A percentile compares a stretch with the other conserved stretches of the same genome.
Conservation (phyloP, 164 flowering plant genomes). For the Chimonanthus praecox region DNA sequence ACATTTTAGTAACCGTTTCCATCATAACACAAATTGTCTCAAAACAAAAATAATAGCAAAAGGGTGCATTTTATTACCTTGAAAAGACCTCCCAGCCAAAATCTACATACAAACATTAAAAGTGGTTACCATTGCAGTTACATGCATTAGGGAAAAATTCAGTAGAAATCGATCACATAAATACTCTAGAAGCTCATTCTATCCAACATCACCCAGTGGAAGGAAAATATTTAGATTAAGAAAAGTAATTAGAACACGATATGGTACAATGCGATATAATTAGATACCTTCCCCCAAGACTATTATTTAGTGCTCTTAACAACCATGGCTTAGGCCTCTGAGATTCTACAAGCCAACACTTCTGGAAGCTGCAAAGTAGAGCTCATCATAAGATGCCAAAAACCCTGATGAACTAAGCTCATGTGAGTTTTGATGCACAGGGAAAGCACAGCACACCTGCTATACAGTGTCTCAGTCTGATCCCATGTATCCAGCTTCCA, state of each 20-base stretch:
- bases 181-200: background rate
- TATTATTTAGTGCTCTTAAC: conserved; percentile 69
- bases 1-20: too few relatives aligned
- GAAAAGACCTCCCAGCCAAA: conserved; percentile 95
- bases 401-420: background rate
- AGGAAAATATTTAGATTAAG: background rate
- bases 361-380: conserved; percentile 58
- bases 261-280: background rate
- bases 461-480: conserved; percentile 66
- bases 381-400: conserved; percentile 2
- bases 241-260: background rate
- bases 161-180: background rate
- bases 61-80: conserved; percentile 48
- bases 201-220: background rate
- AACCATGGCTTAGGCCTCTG: conserved; percentile 85
- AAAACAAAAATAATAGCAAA: background rate
- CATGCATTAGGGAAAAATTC: background rate
- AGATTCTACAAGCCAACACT: conserved; percentile 75
- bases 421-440: background rate
- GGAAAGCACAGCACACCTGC: conserved; percentile 37
- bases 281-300: conserved; percentile 82
- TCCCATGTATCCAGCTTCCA: conserved; percentile 98
- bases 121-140: conserved; percentile 9
- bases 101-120: conserved; percentile 42
- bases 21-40: too few relatives aligned